A percentile compares a stretch with the other conserved stretches of the same genome.
These are phyloP conservation scores for Neonectria faginata DNA, from an alignment of 2,329 filamentous ascomycete genomes.

Conservation along the genomic window DNA sequence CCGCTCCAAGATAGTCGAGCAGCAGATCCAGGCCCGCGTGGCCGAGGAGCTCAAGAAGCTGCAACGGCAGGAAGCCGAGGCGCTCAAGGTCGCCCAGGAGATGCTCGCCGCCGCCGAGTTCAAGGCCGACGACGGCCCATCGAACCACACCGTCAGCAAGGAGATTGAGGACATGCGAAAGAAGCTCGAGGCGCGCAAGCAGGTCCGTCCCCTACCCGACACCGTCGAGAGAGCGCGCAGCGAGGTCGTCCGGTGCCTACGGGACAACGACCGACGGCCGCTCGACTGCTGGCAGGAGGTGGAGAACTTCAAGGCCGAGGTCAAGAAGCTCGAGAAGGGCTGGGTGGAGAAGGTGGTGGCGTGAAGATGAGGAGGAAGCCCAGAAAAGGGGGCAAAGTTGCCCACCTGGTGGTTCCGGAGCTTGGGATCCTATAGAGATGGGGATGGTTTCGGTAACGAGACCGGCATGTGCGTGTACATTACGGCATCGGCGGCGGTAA, in stretches of 20 bases:
- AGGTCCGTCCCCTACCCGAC: slow-evolving; percentile 76
- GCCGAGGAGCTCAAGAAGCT: slow-evolving; percentile 86
- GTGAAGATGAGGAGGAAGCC: slow-evolving; percentile 41
- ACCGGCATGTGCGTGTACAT: slow-evolving; percentile 47
- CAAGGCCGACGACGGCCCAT: slow-evolving; percentile 48
- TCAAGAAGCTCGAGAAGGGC: slow-evolving; percentile 83
- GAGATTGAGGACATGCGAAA: slow-evolving; percentile 69
- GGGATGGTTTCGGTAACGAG: slow-evolving; percentile 28
- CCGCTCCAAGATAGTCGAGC: slow-evolving; percentile 84
- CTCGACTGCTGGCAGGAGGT: slow-evolving; percentile 97
- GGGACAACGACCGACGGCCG: slow-evolving; percentile 85
- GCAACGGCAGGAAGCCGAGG: slow-evolving; percentile 75
- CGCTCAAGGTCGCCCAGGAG: slow-evolving; percentile 76
- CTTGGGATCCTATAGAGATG: slow-evolving; percentile 29
- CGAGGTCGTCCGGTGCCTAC: slow-evolving; percentile 82
- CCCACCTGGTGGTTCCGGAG: slow-evolving; percentile 1
- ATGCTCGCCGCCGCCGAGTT: slow-evolving; percentile 64
- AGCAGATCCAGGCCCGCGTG: slow-evolving; percentile 89
- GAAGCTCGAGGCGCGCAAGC: slow-evolving; percentile 71
- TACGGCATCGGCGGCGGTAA: slow-evolving; percentile 48
- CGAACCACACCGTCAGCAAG: slow-evolving; percentile 65
- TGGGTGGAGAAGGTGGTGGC: slow-evolving; percentile 87
- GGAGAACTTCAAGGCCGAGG: slow-evolving; percentile 88
- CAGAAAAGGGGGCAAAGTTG: not conserved
- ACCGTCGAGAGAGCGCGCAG: slow-evolving; percentile 79